Evolutionary conservation across 2,329 filamentous ascomycete genomes (phyloP).

Genomic region (Metarhizium brunneum): DNA sequence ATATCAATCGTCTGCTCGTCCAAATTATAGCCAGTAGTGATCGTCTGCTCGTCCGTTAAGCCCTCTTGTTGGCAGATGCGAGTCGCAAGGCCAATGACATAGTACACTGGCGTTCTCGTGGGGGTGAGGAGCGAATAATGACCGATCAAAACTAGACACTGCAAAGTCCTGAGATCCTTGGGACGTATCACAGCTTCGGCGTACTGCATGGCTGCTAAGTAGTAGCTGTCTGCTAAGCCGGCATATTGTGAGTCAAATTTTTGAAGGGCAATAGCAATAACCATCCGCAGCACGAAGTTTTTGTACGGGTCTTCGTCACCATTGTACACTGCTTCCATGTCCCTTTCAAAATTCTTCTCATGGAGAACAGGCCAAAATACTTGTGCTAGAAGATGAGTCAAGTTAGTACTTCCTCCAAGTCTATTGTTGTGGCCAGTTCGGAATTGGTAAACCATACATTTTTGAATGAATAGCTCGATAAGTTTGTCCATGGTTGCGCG

Average conservation of each 20-base stretch:
- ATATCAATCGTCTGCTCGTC: slow-evolving; percentile 78
- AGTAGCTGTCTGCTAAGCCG: slow-evolving; percentile 92
- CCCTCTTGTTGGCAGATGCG: slow-evolving; percentile 85
- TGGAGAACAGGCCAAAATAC: slow-evolving; percentile 82
- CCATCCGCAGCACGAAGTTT: slow-evolving; percentile 83
- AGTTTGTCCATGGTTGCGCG: slow-evolving; percentile 67
- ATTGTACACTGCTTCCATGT: slow-evolving; percentile 72
- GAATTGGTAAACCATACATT: slow-evolving; percentile 44
- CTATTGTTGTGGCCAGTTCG: background rate
- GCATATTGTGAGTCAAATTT: slow-evolving; percentile 84
- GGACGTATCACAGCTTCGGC: slow-evolving; percentile 74
- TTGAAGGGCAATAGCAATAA: slow-evolving; percentile 89
- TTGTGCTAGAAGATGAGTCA: slow-evolving; percentile 51
- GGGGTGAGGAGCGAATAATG: slow-evolving; percentile 91
- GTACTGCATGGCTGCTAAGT: slow-evolving; percentile 76
- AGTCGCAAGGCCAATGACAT: slow-evolving; percentile 80
- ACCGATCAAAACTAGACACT: slow-evolving; percentile 79
- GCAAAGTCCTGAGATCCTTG: slow-evolving; percentile 85
- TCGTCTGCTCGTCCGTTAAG: slow-evolving; percentile 80
- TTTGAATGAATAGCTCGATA: slow-evolving; percentile 76
- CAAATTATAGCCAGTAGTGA: slow-evolving; percentile 52
- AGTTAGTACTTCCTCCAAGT: background rate
- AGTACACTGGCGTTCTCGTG: slow-evolving; percentile 86
- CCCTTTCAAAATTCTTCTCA: slow-evolving; percentile 65
- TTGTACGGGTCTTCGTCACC: slow-evolving; percentile 71